Conservation (phyloP, 768 basidiomycete genomes). For the Tephrocybe sp. region DNA sequence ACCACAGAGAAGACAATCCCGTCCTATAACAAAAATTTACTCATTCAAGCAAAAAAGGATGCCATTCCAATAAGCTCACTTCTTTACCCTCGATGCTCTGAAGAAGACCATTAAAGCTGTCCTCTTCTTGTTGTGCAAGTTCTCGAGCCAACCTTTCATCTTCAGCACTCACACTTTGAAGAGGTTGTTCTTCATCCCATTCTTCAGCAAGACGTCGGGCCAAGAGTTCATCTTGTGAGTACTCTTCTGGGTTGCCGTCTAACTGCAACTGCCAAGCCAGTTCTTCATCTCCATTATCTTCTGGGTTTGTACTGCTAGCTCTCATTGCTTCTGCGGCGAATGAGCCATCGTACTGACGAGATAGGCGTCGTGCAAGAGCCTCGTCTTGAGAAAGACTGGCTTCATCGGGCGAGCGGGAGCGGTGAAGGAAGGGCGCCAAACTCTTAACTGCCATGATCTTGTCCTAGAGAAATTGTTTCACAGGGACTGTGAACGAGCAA, state of each 20-base stretch:
- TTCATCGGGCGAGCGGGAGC: not conserved
- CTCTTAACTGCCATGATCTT: not conserved
- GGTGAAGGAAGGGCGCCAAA: no score
- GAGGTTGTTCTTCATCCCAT: not conserved
- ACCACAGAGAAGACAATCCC: constrained; percentile 1
- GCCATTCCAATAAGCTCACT: not conserved
- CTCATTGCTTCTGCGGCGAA: no score
- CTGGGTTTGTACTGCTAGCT: no score
- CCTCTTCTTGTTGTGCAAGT: constrained; percentile 1
- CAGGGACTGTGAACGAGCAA: not conserved
- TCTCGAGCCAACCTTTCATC: not conserved
- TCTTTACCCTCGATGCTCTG: not conserved
- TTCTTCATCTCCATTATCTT: not conserved
- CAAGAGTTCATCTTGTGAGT: not conserved
- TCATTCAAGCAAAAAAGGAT: not conserved
- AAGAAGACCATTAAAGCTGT: not conserved
- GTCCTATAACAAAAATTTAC: not conserved
- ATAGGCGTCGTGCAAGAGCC: not conserved
- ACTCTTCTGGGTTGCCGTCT: not conserved
- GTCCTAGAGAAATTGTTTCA: not conserved
- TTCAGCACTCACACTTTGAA: not conserved
- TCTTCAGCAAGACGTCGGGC: not conserved
- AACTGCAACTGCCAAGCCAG: not conserved
- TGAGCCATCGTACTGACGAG: not conserved
- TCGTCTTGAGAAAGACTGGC: not conserved